Percentiles rank a stretch among this genome's conserved stretches.
phyloP scores from a whole-genome alignment of 2,329 filamentous ascomycete genomes.

The Nemania sp. region DNA sequence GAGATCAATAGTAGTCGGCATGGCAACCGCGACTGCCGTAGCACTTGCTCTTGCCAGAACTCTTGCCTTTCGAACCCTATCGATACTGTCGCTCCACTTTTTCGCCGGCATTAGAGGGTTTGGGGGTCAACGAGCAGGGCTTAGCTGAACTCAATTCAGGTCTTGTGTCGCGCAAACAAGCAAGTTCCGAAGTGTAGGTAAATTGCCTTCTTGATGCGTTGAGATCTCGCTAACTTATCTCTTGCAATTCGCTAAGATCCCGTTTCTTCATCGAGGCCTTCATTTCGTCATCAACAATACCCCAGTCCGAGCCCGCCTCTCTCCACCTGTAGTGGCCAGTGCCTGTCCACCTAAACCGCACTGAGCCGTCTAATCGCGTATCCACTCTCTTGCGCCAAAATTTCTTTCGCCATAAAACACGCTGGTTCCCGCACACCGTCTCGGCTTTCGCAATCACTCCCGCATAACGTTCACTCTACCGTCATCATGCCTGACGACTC shows the following conservation, averaged over 20 bases:
- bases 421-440: neutral
- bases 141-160: slow-evolving; percentile 6
- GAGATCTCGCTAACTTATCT: neutral
- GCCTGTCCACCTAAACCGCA: neutral
- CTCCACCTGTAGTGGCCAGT: too few species aligned
- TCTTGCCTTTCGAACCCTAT: slow-evolving; percentile 16
- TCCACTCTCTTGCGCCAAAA: slow-evolving; percentile 22
- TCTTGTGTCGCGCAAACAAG: too few species aligned
- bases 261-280: too few species aligned
- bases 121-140: slow-evolving; percentile 4
- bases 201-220: too few species aligned
- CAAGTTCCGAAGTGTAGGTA: too few species aligned
- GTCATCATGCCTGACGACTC: slow-evolving; percentile 29
- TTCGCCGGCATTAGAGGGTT: neutral
- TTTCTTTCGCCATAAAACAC: slow-evolving; percentile 26
- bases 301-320: too few species aligned
- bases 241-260: neutral
- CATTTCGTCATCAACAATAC: too few species aligned
- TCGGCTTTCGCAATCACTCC: neutral
- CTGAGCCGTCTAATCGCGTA: neutral
- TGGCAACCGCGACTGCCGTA: slow-evolving; percentile 29
- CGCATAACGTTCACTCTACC: slow-evolving; percentile 7
- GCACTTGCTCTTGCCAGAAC: neutral
- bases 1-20: slow-evolving; percentile 39
- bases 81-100: slow-evolving; percentile 13